These are phyloP conservation scores for Nitzschia sp. DNA, from an alignment of 108 stramenopile genomes.

Conservation along the genomic window DNA sequence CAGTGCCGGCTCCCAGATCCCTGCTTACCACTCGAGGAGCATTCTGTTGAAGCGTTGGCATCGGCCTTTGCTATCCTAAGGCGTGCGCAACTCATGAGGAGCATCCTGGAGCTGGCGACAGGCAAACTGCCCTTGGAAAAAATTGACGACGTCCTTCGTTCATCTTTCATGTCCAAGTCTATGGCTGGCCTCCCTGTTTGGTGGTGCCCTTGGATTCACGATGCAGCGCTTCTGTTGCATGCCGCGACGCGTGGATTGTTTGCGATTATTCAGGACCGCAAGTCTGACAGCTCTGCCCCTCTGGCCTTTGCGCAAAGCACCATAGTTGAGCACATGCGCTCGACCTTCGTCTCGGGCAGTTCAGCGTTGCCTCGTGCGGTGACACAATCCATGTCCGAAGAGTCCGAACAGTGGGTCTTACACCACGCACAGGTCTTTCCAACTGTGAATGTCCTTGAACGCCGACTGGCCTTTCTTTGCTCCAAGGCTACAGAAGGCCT, in stretches of 20 bases:
- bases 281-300: constrained; percentile 4
- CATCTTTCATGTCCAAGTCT: constrained; percentile 41
- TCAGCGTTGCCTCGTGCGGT: constrained; percentile 9
- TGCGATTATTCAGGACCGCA: constrained; percentile 42
- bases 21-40: constrained; percentile 56
- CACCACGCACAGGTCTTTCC: constrained; percentile 66
- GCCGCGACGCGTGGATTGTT: constrained; percentile 65
- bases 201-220: constrained; percentile 89
- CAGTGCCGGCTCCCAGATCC: constrained; percentile 78
- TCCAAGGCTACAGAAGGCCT: constrained; percentile 39
- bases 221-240: constrained; percentile 65
- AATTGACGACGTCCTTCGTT: constrained; percentile 16
- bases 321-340: constrained; percentile 52
- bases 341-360: constrained; percentile 45
- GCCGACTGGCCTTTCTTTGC: constrained; percentile 73
- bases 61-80: constrained; percentile 69
- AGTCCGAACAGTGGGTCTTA: constrained; percentile 57
- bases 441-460: constrained; percentile 53
- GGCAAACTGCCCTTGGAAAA: constrained; percentile 23
- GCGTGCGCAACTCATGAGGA: constrained; percentile 60
- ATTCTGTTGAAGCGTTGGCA: constrained; percentile 72
- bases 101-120: constrained; percentile 53
- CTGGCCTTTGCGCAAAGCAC: constrained; percentile 29
- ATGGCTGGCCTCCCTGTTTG: constrained; percentile 75
- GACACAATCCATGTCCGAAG: constrained; percentile 31